Evolutionary conservation across 192 early-diverging fungal genomes (phyloP), one percentile per base, ranked within the genome.

Genomic region (Obelidium mucronatum): DNA sequence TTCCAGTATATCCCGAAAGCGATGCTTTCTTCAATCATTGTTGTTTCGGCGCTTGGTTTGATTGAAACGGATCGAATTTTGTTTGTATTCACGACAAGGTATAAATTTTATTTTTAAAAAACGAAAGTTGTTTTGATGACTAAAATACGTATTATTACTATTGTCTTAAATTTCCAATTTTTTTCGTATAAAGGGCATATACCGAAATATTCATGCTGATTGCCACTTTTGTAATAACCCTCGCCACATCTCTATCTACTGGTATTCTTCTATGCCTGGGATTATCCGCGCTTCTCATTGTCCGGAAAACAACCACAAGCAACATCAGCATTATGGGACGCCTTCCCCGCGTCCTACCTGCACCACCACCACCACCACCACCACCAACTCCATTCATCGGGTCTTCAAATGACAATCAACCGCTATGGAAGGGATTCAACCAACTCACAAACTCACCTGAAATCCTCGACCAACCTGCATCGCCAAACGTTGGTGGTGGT

Each of bases 21-120:
- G 1, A 92, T 92, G 37, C 79, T 96, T 51, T 89, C 91, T 0
- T 86, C 93, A 5, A 92, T 98, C 75, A 94, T 98, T 73, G 85
- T 92, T 42, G 90, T 94, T 22, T 93, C 94, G 3, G 96, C 93
- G 0, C 66, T 93, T 39, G 91, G 91, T 1, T 80, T 97, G 72
- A 86, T 98, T 35, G 87, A 93, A 30, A 89, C 91, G 33, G 83
- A 91, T 33, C 93, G 95, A 54, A 82, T 97, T 35, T 67, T 85
- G 5, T 98, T 97, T 70, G 84, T 96, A 80, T 89, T 91, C 35
- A 48, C 24, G 8, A 72, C 69, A 54, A 24, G 69, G 69, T 72
- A 58, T 24, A 6, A n/a, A 8, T 5, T 36, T 54, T 6, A 22
- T n/a, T n/a, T 51, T 1, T 48, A 6, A 48, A 48, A 48, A 48